phyloP scores from a whole-genome alignment of 108 stramenopile genomes.

The Conticribra guillardii region DNA sequence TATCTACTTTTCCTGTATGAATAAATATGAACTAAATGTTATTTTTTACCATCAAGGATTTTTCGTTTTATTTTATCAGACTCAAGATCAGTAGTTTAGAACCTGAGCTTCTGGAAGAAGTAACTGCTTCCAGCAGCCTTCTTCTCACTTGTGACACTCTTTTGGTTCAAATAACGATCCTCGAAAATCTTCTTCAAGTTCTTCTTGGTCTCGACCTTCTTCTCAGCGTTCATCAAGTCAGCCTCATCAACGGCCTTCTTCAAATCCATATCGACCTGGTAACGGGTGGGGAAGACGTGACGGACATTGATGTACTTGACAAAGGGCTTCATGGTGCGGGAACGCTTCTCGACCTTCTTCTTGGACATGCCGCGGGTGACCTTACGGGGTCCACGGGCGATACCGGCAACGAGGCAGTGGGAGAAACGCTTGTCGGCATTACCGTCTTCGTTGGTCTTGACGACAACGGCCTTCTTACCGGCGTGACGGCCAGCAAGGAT shows the following conservation, averaged over 20 bases:
- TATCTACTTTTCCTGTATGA: no score
- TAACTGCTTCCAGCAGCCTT: conserved; percentile 94
- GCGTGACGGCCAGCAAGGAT: conserved; percentile 99
- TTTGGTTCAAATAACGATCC: conserved; percentile 93
- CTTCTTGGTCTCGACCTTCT: conserved; percentile 90
- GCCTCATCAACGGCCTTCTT: conserved; percentile 95
- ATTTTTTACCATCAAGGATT: no score
- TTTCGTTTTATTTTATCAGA: neutral
- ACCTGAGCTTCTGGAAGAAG: conserved; percentile 97
- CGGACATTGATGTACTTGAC: conserved; percentile 98
- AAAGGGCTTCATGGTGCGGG: conserved; percentile 97
- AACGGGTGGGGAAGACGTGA: conserved; percentile 99
- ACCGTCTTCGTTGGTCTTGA: conserved; percentile 98
- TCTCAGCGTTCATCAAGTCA: conserved; percentile 73
- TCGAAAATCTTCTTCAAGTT: conserved; percentile 95
- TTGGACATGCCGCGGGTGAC: conserved; percentile 97
- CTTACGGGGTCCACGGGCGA: conserved; percentile 96
- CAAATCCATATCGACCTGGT: conserved; percentile 94
- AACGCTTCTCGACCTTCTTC: conserved; percentile 94
- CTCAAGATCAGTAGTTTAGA: conserved; percentile 66
- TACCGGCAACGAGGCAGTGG: conserved; percentile 97
- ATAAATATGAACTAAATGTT: no score
- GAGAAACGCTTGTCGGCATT: conserved; percentile 92
- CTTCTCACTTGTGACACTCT: conserved; percentile 92
- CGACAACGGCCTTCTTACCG: conserved; percentile 99